Evolutionary conservation across 1,284 basidiomycete genomes (phyloP).

Genomic region (Kwoniella shivajii): DNA sequence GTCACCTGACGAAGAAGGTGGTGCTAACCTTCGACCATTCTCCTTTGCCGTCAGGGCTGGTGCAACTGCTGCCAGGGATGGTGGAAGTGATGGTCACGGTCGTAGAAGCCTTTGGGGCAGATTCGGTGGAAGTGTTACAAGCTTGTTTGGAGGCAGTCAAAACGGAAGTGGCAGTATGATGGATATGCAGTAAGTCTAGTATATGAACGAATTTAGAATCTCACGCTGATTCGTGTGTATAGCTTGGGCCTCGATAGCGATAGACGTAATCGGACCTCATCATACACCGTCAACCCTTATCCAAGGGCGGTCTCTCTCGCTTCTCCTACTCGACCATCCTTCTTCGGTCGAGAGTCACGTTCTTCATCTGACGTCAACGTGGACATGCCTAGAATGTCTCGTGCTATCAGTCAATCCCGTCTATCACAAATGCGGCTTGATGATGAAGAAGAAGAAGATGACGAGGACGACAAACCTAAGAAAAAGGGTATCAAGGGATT

Average conservation of each 20-base stretch:
- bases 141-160: conserved; percentile 81
- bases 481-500: conserved; percentile 79
- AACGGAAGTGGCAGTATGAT: conserved; percentile 80
- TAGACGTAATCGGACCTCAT: conserved; percentile 37
- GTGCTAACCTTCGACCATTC: conserved; percentile 46
- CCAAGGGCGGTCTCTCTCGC: conserved; percentile 47
- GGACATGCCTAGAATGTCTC: conserved; percentile 15
- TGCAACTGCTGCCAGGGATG: conserved; percentile 30
- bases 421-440: conserved; percentile 33
- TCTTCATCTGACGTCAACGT: conserved; percentile 29
- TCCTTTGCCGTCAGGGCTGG: conserved; percentile 52
- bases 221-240: neutral
- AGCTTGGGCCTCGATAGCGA: conserved; percentile 53
- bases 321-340: conserved; percentile 45
- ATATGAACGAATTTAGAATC: neutral
- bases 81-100: conserved; percentile 32
- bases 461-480: conserved; percentile 60
- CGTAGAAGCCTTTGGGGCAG: conserved; percentile 60
- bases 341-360: conserved; percentile 39
- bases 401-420: conserved; percentile 36
- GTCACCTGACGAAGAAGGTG: conserved; percentile 35
- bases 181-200: conserved; percentile 81
- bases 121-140: conserved; percentile 67
- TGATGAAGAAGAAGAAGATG: conserved; percentile 25
- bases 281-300: conserved; percentile 34